phyloP scores from a whole-genome alignment of 371 early-diverging fungal genomes.

The Batkoa obscura region DNA sequence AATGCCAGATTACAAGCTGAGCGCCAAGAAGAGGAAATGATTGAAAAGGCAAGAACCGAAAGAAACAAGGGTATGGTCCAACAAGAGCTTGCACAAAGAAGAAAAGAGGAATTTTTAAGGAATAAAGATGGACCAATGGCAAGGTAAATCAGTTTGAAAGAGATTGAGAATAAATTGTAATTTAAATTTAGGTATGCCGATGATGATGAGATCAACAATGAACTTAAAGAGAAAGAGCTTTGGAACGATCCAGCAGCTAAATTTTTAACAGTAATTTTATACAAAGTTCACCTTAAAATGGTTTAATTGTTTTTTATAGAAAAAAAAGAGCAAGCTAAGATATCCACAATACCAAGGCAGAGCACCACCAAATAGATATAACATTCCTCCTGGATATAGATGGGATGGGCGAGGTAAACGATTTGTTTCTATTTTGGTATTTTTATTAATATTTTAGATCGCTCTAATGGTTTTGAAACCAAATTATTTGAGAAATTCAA shows the following conservation, averaged over 20 bases:
- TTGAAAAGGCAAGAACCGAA: conserved; percentile 27
- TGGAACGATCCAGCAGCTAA: conserved; percentile 52
- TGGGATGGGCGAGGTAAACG: conserved; percentile 65
- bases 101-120: conserved; percentile 21
- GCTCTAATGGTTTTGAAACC: conserved; percentile 72
- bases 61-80: conserved; percentile 66
- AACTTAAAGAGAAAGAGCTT: conserved; percentile 27
- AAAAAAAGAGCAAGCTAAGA: conserved; percentile 14
- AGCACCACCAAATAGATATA: conserved; percentile 58
- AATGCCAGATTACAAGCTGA: conserved; percentile 28
- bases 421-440: neutral
- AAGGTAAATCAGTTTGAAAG: conserved; percentile 16
- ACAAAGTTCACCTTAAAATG: conserved; percentile 9
- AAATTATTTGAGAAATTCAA: conserved; percentile 27
- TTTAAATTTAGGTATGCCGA: conserved; percentile 25
- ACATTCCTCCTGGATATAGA: conserved; percentile 65
- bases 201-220: conserved; percentile 38
- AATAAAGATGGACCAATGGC: conserved; percentile 41
- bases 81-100: conserved; percentile 27
- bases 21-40: conserved; percentile 38
- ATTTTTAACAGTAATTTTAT: conserved; percentile 26
- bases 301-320: conserved; percentile 4
- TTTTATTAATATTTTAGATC: conserved; percentile 20
- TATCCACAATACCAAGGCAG: conserved; percentile 32
- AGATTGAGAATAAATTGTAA: neutral